Conservation (phyloP, 805 yeast genomes). For the Ogataea pignaliae region DNA sequence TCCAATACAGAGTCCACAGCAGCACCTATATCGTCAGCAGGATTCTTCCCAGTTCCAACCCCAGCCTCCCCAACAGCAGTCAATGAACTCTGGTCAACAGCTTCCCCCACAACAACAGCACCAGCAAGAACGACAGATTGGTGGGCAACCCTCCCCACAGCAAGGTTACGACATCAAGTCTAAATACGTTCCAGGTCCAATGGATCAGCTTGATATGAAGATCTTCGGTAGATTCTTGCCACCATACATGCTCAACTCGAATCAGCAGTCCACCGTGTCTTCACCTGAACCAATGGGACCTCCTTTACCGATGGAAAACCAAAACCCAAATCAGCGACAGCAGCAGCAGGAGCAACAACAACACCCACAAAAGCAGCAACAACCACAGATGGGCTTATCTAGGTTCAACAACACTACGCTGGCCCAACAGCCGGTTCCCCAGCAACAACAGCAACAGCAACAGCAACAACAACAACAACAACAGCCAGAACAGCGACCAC, state of each 20-base stretch:
- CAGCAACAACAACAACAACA: neutral
- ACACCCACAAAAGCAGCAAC: constrained; percentile 3
- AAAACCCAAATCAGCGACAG: neutral
- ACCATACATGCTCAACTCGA: constrained; percentile 66
- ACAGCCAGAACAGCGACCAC: neutral
- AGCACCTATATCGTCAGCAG: constrained; percentile 4
- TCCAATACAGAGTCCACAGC: neutral
- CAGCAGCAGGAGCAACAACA: constrained; percentile 1
- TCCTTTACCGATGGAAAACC: neutral
- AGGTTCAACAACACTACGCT: too few relatives aligned
- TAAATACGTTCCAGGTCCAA: constrained; percentile 70
- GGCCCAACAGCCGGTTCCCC: neutral
- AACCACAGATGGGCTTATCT: neutral
- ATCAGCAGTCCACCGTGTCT: constrained; percentile 8
- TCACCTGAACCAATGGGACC: constrained; percentile 12
- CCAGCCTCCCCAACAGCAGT: neutral
- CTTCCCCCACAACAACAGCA: neutral
- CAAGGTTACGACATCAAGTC: constrained; percentile 8
- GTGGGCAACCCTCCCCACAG: neutral
- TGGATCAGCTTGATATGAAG: constrained; percentile 81
- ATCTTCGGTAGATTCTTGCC: constrained; percentile 81
- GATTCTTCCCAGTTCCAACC: neutral
- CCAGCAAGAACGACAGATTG: constrained; percentile 3
- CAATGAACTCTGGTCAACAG: neutral
- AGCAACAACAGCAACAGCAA: neutral